Conservation (phyloP, 495 filamentous ascomycete genomes). For the Penicillium maclennaniae region DNA sequence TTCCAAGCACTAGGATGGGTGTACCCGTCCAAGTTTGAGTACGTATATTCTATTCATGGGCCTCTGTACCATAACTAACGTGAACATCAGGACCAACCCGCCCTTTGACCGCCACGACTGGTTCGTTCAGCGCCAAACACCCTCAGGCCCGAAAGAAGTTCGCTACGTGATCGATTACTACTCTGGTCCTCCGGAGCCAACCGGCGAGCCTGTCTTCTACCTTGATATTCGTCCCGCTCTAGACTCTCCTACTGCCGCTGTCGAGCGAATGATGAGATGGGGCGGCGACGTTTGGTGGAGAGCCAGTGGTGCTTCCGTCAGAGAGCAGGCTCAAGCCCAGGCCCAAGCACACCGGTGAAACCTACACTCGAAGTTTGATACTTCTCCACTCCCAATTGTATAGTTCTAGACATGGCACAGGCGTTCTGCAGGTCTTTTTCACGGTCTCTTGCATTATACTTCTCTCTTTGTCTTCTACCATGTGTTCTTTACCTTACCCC, state of each 20-base stretch:
- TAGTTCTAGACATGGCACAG: constrained; percentile 26
- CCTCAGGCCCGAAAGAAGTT: constrained; percentile 66
- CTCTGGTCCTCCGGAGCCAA: constrained; percentile 77
- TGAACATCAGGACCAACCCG: constrained; percentile 56
- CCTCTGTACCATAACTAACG: constrained; percentile 6
- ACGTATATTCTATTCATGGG: constrained; percentile 22
- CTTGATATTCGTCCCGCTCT: constrained; percentile 93
- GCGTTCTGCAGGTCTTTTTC: constrained; percentile 19
- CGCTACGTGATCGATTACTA: constrained; percentile 99
- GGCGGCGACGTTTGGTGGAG: constrained; percentile 90
- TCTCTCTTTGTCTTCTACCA: constrained; percentile 16
- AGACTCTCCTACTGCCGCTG: constrained; percentile 74
- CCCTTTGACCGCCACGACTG: constrained; percentile 99
- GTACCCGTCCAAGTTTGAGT: constrained; percentile 77
- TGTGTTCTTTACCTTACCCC: background rate
- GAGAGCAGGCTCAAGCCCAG: constrained; percentile 24
- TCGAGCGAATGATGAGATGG: constrained; percentile 85
- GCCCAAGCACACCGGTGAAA: constrained; percentile 18
- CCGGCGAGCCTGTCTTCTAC: constrained; percentile 92
- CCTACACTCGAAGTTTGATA: background rate
- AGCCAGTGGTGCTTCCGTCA: constrained; percentile 68
- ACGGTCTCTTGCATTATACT: constrained; percentile 8
- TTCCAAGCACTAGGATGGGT: constrained; percentile 71
- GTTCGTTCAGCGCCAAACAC: constrained; percentile 71
- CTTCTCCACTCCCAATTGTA: constrained; percentile 32